Evolutionary conservation across 768 basidiomycete species (phyloP).

Genomic region (Lentinula lateritia): DNA sequence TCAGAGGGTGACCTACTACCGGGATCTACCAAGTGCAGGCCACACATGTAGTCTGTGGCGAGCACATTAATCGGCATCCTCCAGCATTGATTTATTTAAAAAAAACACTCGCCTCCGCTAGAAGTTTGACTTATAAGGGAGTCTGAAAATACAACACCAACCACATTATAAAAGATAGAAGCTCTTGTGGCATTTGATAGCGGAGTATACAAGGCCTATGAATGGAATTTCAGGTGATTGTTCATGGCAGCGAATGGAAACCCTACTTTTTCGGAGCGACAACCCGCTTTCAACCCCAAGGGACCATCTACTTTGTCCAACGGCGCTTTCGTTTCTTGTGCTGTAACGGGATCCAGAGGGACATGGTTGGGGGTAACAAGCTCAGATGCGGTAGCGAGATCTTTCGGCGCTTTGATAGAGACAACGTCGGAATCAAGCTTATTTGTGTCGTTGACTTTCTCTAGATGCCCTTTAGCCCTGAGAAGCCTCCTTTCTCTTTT

Average conservation of each 20-base stretch:
- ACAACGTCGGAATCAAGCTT: not conserved
- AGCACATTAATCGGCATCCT: not conserved
- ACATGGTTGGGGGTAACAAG: not conserved
- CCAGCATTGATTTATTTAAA: not conserved
- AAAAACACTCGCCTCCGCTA: not conserved
- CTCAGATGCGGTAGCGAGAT: no score
- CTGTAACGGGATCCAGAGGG: not conserved
- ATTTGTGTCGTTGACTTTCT: not conserved
- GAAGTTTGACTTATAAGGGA: not conserved
- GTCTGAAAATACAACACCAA: not conserved
- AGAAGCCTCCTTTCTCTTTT: not conserved
- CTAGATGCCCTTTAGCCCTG: not conserved
- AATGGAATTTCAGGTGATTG: not conserved
- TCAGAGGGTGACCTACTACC: not conserved
- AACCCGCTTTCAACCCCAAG: not conserved
- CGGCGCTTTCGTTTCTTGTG: not conserved
- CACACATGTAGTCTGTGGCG: not conserved
- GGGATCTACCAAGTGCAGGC: conserved; percentile 2
- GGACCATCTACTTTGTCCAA: not conserved
- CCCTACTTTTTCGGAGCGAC: not conserved
- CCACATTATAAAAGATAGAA: not conserved
- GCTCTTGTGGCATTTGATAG: not conserved
- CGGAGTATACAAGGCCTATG: not conserved
- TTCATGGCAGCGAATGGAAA: not conserved
- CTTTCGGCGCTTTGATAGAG: not conserved